Evolutionary conservation across 345 rosid genomes (phyloP), one percentile per base, ranked within the genome.

Genomic region (Brassica carinata): DNA sequence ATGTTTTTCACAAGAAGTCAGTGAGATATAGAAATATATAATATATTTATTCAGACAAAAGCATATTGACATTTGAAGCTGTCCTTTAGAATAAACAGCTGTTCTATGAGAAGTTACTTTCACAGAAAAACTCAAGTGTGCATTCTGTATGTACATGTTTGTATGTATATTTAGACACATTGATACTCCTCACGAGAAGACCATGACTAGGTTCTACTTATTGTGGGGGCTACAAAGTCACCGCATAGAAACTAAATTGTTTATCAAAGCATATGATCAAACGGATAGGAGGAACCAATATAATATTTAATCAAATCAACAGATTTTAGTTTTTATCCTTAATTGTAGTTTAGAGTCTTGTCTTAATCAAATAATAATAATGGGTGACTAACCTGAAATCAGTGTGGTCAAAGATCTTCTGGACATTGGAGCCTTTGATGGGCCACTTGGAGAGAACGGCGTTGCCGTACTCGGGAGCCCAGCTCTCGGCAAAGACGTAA

Each of bases 391-490:
- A 73, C 99, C 99, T 89, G 92, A 93, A 89, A 86, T 95, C 99
- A 19, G 92, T 67, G 80, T 95, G 91, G 80, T 95, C 98, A 81
- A 91, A 90, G 84, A 95, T 93, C 73, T 88, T 93, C 40, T 88
- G 97, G 11, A 89, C 92, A 74, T 72, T 82, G 87, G 86, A 91
- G 36, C 69, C 76, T 85, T 88, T 87, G 67, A 95, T 95, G 63
- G 98, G 98, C 97, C 97, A 95, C 82, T 82, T 89, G 5, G 99
- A 95, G 43, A 93, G 83, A 29, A 95, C 80, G 61, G 99, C 98
- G 86, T 95, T 95, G 8, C 99, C 99, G 77, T 93, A 95, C 82
- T 95, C 98, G 26, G 99, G 99, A 57, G 99, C 99, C 99, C 99
- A 95, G 82, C 98, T 93, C 84, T 95, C 99, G 7, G 99, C 99